Base-by-base conservation (phyloP, 306 rosid genomes). In the Medicago ruthenica region DNA sequence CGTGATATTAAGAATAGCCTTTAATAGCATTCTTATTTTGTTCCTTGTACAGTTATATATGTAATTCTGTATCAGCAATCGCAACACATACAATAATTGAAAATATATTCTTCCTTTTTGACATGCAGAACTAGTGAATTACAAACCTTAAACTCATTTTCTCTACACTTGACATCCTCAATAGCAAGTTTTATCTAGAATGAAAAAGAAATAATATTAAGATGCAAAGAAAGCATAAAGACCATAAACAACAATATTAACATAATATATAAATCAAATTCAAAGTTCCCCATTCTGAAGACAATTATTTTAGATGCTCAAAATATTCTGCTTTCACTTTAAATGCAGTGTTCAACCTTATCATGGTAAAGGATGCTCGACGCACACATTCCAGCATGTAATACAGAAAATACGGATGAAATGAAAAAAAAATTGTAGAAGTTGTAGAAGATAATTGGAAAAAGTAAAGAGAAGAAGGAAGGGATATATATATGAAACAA, bases 141-240 rank as follows among this genome's bases (percentile, higher is more conserved):
- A 79, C 96, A 80, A 71, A 94, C 98, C 97, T 86, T 84, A 51
- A 77, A 85, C 80, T 80, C 89, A 80, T 82, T 74, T 79, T 54
- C 80, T 81, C 83, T 86, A 84, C 54, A 36, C 77, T 88, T 88
- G 50, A 77, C 79, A 75, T 86, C 90, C 80, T 90, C 94, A 71
- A 88, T 75, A 39, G 84, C 88, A 75, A 83, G 87, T 73, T 69
- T 87, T 70, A 48, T 79, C 98, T 94, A 87, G 83, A 78, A 78
- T 66, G 67, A 13, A 72, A 76, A 66, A 68, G 58, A 82, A 22
- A 53, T 54, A 42, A 63, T 71, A 36, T 17, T 67, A 41, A 76
- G 72, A 80, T 51, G 65, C 76, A 65, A 71, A 45, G 20, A 42
- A 59, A 76, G 42, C n/a, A 39, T n/a, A 41, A 13, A 37, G 39